Conservation (phyloP, 345 rosid genomes). For the Geranium brycei region DNA sequence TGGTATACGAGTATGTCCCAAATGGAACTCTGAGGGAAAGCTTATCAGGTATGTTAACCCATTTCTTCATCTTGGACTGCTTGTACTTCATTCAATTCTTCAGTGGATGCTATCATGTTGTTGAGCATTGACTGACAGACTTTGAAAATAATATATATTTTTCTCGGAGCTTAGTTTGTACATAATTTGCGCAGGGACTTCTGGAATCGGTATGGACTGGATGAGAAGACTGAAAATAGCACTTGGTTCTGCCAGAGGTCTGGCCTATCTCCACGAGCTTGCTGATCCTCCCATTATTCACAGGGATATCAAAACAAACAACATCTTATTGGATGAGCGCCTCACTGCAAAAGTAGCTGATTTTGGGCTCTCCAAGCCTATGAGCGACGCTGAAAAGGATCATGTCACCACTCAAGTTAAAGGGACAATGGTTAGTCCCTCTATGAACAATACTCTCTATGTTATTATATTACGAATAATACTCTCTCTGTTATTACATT, state of each 20-base stretch:
- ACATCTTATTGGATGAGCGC: conserved; percentile 65
- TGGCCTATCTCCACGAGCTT: conserved; percentile 82
- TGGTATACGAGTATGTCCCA: conserved; percentile 60
- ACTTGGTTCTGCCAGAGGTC: conserved; percentile 71
- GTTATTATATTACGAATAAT: too few relatives aligned
- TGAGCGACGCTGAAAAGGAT: conserved; percentile 42
- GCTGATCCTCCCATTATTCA: conserved; percentile 95
- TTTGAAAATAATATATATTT: not conserved
- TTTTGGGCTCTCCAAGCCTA: conserved; percentile 78
- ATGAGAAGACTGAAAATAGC: conserved; percentile 58
- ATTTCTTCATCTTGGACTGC: not conserved
- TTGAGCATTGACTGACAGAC: too few relatives aligned
- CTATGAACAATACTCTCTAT: not conserved
- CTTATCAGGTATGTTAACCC: conserved; percentile 44
- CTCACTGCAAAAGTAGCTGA: conserved; percentile 82
- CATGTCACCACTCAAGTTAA: conserved; percentile 90
- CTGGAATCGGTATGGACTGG: conserved; percentile 78
- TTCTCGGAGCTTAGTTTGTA: too few relatives aligned
- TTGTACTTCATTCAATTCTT: too few relatives aligned
- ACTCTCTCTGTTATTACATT: too few relatives aligned
- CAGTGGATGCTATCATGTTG: too few relatives aligned
- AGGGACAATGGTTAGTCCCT: conserved; percentile 76
- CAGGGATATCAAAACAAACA: conserved; percentile 75
- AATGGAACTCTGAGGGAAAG: conserved; percentile 53
- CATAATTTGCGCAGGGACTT: conserved; percentile 37